These are phyloP conservation scores for Fonsecaea erecta DNA, from an alignment of 2,329 filamentous ascomycete species.

Conservation along the genomic window DNA sequence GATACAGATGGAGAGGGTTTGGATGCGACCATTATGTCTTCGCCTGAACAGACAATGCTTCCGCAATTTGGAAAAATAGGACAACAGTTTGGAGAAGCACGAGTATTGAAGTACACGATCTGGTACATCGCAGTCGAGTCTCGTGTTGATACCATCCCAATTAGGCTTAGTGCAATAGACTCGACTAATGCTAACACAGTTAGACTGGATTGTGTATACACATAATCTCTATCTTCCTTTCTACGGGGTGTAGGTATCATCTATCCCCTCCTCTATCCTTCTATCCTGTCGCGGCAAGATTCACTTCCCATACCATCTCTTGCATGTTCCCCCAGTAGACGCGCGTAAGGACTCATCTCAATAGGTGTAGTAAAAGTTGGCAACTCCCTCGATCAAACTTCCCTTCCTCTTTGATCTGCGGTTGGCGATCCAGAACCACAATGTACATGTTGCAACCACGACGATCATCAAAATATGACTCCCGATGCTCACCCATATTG, in stretches of 20 bases:
- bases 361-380: slow-evolving; percentile 37
- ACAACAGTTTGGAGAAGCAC: not conserved
- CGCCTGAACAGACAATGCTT: not conserved
- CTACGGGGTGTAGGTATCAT: not conserved
- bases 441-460: slow-evolving; percentile 32
- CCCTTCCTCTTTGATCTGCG: slow-evolving; percentile 22
- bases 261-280: no score
- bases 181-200: not conserved
- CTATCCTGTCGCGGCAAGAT: not conserved
- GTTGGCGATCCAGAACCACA: slow-evolving; percentile 37
- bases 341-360: slow-evolving; percentile 13
- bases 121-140: not conserved
- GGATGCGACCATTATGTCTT: not conserved
- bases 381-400: slow-evolving; percentile 34
- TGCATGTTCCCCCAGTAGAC: no score
- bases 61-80: not conserved
- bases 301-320: not conserved
- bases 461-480: slow-evolving; percentile 37
- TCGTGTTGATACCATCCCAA: not conserved
- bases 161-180: not conserved
- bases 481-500: slow-evolving; percentile 71
- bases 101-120: not conserved
- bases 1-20: not conserved
- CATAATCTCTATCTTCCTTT: not conserved
- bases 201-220: no score